phyloP scores from a whole-genome alignment of 345 rosid genomes.

The Eucalyptus sideroxylon region DNA sequence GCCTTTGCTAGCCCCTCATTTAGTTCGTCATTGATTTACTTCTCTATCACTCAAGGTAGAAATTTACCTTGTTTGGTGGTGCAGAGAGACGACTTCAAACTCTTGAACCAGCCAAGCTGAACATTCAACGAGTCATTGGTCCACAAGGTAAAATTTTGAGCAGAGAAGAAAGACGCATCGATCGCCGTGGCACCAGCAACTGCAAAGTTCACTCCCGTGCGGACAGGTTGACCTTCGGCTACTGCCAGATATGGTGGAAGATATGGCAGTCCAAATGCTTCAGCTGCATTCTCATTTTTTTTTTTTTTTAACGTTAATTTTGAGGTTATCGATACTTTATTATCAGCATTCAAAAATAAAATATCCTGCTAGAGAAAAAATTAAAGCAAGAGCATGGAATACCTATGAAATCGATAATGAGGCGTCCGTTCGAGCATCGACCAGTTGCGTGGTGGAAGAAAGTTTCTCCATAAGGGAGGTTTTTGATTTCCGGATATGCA shows the following conservation, averaged over 20 bases:
- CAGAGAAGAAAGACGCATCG: conserved; percentile 12
- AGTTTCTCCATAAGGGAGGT: conserved; percentile 41
- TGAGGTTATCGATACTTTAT: conserved; percentile 33
- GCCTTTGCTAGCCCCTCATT: not conserved
- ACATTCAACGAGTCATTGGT: conserved; percentile 28
- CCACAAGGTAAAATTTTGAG: conserved; percentile 13
- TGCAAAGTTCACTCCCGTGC: conserved; percentile 39
- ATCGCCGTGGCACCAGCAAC: conserved; percentile 59
- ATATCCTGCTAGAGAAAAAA: not conserved
- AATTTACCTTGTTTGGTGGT: conserved; percentile 18
- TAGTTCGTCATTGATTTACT: not conserved
- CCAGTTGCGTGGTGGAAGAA: conserved; percentile 46
- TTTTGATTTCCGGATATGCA: not conserved
- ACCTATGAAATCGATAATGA: conserved; percentile 17
- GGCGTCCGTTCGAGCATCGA: not conserved
- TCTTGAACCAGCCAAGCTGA: conserved; percentile 50
- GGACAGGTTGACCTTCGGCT: not conserved
- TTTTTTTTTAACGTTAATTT: not conserved
- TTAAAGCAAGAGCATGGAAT: not conserved
- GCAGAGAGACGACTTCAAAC: conserved; percentile 36
- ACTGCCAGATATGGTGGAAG: not conserved
- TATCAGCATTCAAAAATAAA: not conserved
- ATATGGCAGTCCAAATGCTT: not conserved
- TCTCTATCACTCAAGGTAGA: not conserved
- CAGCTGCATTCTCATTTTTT: not conserved